These are phyloP conservation scores for Colletotrichum cuscutae DNA, from an alignment of 2,329 filamentous ascomycete genomes.

Conservation along the genomic window DNA sequence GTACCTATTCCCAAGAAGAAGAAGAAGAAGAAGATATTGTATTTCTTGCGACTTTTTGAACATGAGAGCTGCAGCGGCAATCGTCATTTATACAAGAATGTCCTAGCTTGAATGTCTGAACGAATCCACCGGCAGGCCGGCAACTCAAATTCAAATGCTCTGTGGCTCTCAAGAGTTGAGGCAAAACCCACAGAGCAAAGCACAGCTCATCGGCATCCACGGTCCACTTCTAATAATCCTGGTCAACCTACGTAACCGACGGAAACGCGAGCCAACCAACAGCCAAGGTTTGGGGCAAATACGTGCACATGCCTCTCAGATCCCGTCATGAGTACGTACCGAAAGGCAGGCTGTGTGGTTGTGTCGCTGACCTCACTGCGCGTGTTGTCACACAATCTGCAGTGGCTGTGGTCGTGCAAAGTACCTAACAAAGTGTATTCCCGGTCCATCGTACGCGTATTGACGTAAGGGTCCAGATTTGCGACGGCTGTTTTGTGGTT, in stretches of 20 bases:
- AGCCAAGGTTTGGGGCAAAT: background rate
- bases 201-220: background rate
- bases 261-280: constrained; percentile 2
- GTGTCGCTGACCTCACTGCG: constrained; percentile 11
- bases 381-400: background rate
- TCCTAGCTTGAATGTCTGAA: background rate
- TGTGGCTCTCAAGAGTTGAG: background rate
- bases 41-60: background rate
- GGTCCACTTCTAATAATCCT: background rate
- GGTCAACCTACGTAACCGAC: constrained; percentile 10
- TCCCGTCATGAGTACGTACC: constrained; percentile 3
- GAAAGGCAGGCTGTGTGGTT: background rate
- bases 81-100: background rate
- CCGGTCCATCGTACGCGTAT: background rate
- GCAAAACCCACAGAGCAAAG: background rate
- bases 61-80: background rate
- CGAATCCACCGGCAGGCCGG: background rate
- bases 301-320: background rate
- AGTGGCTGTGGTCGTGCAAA: background rate
- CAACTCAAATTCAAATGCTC: background rate
- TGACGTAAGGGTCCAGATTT: constrained; percentile 22
- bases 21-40: background rate
- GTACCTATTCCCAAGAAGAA: background rate
- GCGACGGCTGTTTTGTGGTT: constrained; percentile 10
- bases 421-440: background rate